phyloP scores from a whole-genome alignment of 2,329 filamentous ascomycete species.

The Annulohypoxylon truncatum region DNA sequence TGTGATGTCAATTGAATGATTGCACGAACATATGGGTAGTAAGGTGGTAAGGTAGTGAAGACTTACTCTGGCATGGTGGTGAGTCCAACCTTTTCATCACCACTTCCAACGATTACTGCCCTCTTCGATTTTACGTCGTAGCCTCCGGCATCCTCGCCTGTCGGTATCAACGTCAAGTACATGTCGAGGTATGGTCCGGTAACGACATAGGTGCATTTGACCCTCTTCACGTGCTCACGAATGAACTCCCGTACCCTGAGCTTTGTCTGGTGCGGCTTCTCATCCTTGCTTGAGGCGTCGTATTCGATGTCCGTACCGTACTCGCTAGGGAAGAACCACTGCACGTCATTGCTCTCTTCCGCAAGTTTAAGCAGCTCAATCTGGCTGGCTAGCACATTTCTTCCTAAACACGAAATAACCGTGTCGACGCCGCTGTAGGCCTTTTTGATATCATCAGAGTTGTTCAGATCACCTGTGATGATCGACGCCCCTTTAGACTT shows the following conservation, averaged over 20 bases:
- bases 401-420: constrained; percentile 69
- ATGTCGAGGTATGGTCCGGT: constrained; percentile 71
- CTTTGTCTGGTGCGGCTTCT: constrained; percentile 72
- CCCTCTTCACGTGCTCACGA: constrained; percentile 56
- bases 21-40: neutral
- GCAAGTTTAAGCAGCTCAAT: constrained; percentile 66
- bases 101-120: constrained; percentile 71
- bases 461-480: constrained; percentile 64
- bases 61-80: constrained; percentile 78
- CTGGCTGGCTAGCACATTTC: constrained; percentile 64
- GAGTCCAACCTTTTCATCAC: constrained; percentile 71
- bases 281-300: constrained; percentile 60
- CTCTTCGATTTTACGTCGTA: constrained; percentile 68
- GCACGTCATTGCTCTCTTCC: constrained; percentile 59
- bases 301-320: constrained; percentile 70
- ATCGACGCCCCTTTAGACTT: constrained; percentile 61
- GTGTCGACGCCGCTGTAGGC: constrained; percentile 68
- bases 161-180: constrained; percentile 59
- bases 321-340: constrained; percentile 70
- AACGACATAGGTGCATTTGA: constrained; percentile 70
- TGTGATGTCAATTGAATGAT: constrained; percentile 9
- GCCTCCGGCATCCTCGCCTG: constrained; percentile 60
- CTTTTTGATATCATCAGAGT: constrained; percentile 60
- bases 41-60: constrained; percentile 32
- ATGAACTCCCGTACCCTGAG: constrained; percentile 68